These are phyloP conservation scores for Hypoxylon perforatum DNA, from an alignment of 495 filamentous ascomycete species.

Conservation along the genomic window DNA sequence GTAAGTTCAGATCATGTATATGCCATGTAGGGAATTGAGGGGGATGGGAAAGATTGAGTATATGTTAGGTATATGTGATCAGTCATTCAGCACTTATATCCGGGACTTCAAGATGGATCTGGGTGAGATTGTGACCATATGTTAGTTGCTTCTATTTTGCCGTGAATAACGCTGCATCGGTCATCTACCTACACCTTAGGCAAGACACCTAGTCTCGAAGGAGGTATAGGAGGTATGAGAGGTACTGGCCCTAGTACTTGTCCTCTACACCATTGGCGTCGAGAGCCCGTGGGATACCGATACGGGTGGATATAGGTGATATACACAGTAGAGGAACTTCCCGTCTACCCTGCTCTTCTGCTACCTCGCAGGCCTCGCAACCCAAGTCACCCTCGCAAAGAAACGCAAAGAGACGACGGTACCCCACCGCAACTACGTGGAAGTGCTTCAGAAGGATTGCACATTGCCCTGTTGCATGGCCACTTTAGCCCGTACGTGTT, in stretches of 20 bases:
- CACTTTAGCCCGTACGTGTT: constrained; percentile 18
- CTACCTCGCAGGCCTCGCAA: neutral
- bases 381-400: constrained; percentile 9
- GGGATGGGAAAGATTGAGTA: neutral
- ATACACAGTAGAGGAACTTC: constrained; percentile 19
- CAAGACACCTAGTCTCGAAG: too few species aligned
- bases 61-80: neutral
- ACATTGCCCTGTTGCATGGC: constrained; percentile 25
- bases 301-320: too few species aligned
- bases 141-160: neutral
- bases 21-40: neutral
- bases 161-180: neutral
- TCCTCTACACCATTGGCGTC: too few species aligned
- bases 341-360: constrained; percentile 21
- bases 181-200: neutral
- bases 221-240: too few species aligned
- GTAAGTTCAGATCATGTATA: neutral
- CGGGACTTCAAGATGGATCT: neutral
- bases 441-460: constrained; percentile 36
- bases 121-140: neutral
- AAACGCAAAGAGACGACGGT: constrained; percentile 9
- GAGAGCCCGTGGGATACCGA: too few species aligned
- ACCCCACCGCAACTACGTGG: constrained; percentile 31
- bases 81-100: constrained; percentile 1
- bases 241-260: too few species aligned